Evolutionary conservation across 495 filamentous ascomycete species (phyloP).

Genomic region (Podospora pseudopauciseta): DNA sequence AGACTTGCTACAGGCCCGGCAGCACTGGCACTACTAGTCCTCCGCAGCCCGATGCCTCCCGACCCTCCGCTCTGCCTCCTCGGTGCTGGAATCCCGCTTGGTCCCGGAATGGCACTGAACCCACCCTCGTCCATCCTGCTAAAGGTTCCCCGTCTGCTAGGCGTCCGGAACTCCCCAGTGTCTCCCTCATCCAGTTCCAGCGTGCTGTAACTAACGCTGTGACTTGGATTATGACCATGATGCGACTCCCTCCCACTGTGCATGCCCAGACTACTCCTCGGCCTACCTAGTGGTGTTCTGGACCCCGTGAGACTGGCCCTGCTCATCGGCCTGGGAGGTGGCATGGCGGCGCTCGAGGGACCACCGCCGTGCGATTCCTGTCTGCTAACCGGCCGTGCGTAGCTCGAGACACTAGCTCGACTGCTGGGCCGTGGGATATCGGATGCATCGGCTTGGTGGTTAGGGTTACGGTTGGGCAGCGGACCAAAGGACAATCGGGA

Average conservation of each 20-base stretch:
- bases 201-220: slow-evolving; percentile 43
- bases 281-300: slow-evolving; percentile 61
- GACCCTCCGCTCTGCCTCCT: slow-evolving; percentile 40
- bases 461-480: slow-evolving; percentile 46
- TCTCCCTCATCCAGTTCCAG: slow-evolving; percentile 43
- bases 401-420: slow-evolving; percentile 54
- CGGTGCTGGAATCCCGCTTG: slow-evolving; percentile 36
- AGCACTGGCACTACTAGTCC: slow-evolving; percentile 34
- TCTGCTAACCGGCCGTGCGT: slow-evolving; percentile 48
- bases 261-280: slow-evolving; percentile 49
- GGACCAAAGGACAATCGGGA: slow-evolving; percentile 53
- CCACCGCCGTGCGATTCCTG: slow-evolving; percentile 35
- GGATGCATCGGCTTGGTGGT: slow-evolving; percentile 21
- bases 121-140: slow-evolving; percentile 52
- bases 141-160: slow-evolving; percentile 49
- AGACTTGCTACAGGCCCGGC: neutral
- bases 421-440: slow-evolving; percentile 57
- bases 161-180: slow-evolving; percentile 34
- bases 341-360: slow-evolving; percentile 29
- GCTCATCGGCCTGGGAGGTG: slow-evolving; percentile 67
- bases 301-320: slow-evolving; percentile 52
- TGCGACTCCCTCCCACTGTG: slow-evolving; percentile 3
- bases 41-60: slow-evolving; percentile 30
- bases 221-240: slow-evolving; percentile 47
- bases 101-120: slow-evolving; percentile 44